These are phyloP conservation scores for Castanea mollissima DNA, from an alignment of 306 rosid genomes.

Conservation along the genomic window DNA sequence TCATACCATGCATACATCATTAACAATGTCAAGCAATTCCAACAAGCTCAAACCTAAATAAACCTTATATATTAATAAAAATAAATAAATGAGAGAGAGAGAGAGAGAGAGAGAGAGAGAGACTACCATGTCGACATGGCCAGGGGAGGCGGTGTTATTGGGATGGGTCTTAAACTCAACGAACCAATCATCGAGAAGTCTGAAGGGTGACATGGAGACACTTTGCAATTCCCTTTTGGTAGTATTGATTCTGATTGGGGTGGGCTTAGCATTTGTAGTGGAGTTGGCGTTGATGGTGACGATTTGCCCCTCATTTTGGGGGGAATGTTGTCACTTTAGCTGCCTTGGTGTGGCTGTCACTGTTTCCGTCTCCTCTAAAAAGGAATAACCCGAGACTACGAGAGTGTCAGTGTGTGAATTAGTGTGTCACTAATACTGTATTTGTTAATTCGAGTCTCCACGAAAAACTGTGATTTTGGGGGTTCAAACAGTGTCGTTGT, in stretches of 20 bases:
- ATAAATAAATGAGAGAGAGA: not conserved
- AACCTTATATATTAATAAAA: not conserved
- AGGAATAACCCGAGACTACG: not conserved
- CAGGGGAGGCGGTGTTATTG: not conserved
- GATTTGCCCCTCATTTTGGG: slow-evolving; percentile 5
- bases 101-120: too few relatives aligned
- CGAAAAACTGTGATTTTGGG: not conserved
- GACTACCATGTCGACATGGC: slow-evolving; percentile 37
- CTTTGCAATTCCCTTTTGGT: slow-evolving; percentile 22
- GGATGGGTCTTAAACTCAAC: slow-evolving; percentile 41
- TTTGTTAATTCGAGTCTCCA: not conserved
- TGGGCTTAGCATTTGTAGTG: slow-evolving; percentile 12
- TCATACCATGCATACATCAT: not conserved
- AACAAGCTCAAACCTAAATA: not conserved
- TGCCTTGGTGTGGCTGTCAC: not conserved
- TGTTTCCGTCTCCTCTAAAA: too few relatives aligned
- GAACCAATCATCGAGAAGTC: slow-evolving; percentile 49
- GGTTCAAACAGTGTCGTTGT: not conserved
- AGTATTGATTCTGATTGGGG: not conserved
- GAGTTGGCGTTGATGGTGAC: not conserved
- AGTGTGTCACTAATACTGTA: too few relatives aligned
- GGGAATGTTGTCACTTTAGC: not conserved
- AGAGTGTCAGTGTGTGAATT: too few relatives aligned
- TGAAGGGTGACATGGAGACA: slow-evolving; percentile 18
- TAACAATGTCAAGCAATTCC: not conserved